These are phyloP conservation scores for Coemansia guatemalensis DNA, from an alignment of 192 early-diverging fungal species.

Conservation along the genomic window DNA sequence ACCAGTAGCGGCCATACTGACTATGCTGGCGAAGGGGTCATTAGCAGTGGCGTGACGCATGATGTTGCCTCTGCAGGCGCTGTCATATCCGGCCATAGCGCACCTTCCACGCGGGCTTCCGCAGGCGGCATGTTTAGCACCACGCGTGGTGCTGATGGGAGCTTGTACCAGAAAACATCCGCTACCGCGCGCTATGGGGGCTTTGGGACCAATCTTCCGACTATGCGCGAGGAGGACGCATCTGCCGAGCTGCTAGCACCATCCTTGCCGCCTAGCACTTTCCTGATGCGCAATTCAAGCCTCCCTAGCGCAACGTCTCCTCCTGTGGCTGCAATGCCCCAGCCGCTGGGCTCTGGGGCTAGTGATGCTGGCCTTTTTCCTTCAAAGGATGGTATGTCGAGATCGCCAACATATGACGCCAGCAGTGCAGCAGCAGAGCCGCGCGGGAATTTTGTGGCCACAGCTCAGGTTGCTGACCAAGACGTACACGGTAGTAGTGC, in stretches of 20 bases:
- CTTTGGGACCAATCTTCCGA: conserved; percentile 39
- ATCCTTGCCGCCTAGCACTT: conserved; percentile 11
- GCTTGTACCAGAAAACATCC: not conserved
- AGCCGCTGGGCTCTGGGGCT: conserved; percentile 5
- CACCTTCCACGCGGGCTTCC: not conserved
- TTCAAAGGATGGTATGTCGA: conserved; percentile 9
- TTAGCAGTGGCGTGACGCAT: conserved; percentile 32
- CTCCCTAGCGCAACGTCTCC: conserved; percentile 20
- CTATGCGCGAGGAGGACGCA: conserved; percentile 47
- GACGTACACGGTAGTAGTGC: not conserved
- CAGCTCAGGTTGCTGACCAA: not conserved
- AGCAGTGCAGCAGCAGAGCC: conserved; percentile 5
- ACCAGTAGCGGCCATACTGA: conserved; percentile 1
- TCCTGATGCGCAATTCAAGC: conserved; percentile 46
- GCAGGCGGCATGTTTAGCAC: not conserved
- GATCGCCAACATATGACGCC: conserved; percentile 12
- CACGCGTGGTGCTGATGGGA: not conserved
- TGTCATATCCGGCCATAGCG: conserved; percentile 1
- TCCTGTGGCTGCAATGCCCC: conserved; percentile 10
- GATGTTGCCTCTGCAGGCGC: conserved; percentile 5
- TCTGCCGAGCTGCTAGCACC: conserved; percentile 8
- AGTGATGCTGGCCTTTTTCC: not conserved
- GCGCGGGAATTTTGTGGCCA: not conserved
- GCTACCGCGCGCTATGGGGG: conserved; percentile 22
- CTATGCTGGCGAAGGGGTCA: conserved; percentile 12